Evolutionary conservation across 805 yeast species (phyloP).

Genomic region (Alloascoidea hylecoeti): DNA sequence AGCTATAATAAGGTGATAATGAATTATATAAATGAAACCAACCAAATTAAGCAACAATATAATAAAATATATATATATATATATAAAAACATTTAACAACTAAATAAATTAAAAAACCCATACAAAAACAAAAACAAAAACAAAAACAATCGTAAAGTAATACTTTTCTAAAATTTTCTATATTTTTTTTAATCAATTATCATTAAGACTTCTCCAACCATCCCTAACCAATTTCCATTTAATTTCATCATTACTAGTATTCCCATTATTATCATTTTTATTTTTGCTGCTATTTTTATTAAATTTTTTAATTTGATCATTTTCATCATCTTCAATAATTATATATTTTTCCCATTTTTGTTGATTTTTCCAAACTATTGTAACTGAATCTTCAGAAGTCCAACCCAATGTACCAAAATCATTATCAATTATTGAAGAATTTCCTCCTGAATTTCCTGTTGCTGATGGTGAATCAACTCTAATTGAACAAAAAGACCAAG

Average conservation of each 20-base stretch:
- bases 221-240: slow-evolving; percentile 49
- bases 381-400: slow-evolving; percentile 60
- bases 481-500: slow-evolving; percentile 78
- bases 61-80: too few species aligned
- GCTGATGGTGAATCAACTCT: slow-evolving; percentile 22
- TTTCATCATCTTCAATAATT: slow-evolving; percentile 36
- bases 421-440: slow-evolving; percentile 7
- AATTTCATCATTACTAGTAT: slow-evolving; percentile 12
- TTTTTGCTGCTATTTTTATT: slow-evolving; percentile 2
- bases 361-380: slow-evolving; percentile 60
- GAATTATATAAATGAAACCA: too few species aligned
- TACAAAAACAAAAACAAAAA: too few species aligned
- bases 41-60: too few species aligned
- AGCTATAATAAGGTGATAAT: too few species aligned
- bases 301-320: too few species aligned
- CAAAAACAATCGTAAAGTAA: too few species aligned
- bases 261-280: too few species aligned
- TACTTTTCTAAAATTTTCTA: too few species aligned
- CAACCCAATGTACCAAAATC: slow-evolving; percentile 50
- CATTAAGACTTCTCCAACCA: slow-evolving; percentile 63
- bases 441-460: background rate
- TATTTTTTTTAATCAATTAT: too few species aligned
- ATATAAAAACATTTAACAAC: too few species aligned
- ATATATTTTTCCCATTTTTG: slow-evolving; percentile 82
- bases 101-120: too few species aligned